phyloP scores from a whole-genome alignment of 2,329 filamentous ascomycete species.

The Didymella pinodella region DNA sequence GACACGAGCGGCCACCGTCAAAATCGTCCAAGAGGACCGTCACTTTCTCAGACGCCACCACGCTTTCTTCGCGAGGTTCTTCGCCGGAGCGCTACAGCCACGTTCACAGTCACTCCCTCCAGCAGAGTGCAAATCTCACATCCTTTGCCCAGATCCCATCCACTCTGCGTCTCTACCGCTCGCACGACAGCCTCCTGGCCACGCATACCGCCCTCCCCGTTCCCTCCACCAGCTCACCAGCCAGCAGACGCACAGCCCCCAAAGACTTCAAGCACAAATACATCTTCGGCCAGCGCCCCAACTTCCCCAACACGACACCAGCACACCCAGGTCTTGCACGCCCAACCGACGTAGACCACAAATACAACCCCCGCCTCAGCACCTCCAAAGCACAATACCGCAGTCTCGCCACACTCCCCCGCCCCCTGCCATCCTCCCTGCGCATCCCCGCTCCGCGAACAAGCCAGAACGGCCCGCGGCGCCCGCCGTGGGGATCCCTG shows the following conservation, averaged over 20 bases:
- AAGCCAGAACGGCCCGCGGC: constrained; percentile 22
- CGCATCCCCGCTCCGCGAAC: constrained; percentile 8
- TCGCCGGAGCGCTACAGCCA: constrained; percentile 6
- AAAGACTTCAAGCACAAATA: constrained; percentile 25
- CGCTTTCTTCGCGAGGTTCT: constrained; percentile 11
- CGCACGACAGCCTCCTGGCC: constrained; percentile 11
- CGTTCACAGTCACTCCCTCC: neutral
- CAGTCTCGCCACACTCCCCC: constrained; percentile 5
- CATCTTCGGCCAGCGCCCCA: constrained; percentile 20
- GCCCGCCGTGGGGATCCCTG: constrained; percentile 29
- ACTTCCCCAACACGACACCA: neutral
- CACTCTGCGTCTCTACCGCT: constrained; percentile 8
- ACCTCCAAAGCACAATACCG: constrained; percentile 11
- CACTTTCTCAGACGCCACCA: constrained; percentile 10
- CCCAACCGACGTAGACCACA: neutral
- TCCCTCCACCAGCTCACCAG: neutral
- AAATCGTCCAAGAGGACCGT: constrained; percentile 2
- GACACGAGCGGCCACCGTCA: constrained; percentile 9
- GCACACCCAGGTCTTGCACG: neutral
- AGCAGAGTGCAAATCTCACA: constrained; percentile 6
- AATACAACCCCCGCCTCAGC: constrained; percentile 14
- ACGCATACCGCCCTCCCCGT: neutral
- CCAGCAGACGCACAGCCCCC: constrained; percentile 12
- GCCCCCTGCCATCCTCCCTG: constrained; percentile 5
- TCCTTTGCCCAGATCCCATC: constrained; percentile 5